Percentiles rank a stretch among this genome's conserved stretches.
These are phyloP conservation scores for Byssochlamys sp. DNA, from an alignment of 2,329 filamentous ascomycete species.

Conservation along the genomic window DNA sequence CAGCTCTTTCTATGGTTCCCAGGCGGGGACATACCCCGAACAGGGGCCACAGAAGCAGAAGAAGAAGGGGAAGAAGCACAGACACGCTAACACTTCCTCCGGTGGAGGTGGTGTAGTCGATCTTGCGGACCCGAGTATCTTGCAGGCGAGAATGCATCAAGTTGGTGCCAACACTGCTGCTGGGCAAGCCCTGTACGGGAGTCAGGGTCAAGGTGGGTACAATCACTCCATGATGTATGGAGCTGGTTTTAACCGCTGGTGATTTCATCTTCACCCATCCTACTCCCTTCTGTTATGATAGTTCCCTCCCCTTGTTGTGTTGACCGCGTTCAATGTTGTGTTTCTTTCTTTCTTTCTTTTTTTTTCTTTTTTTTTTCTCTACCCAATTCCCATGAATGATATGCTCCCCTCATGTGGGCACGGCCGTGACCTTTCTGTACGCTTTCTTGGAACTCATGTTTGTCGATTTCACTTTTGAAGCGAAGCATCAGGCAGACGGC, in stretches of 20 bases:
- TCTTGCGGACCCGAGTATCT: conserved; percentile 99
- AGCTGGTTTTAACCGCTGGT: conserved; percentile 61
- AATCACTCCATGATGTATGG: conserved; percentile 71
- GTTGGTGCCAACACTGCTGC: conserved; percentile 62
- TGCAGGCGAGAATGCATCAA: conserved; percentile 94
- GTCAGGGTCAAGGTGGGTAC: conserved; percentile 87
- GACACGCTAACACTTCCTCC: conserved; percentile 99
- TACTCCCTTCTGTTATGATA: conserved; percentile 11
- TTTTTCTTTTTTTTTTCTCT: conserved; percentile 13
- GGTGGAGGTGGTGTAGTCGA: conserved; percentile 98
- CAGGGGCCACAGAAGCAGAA: conserved; percentile 86
- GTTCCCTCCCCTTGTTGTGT: conserved; percentile 12
- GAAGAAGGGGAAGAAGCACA: conserved; percentile 99
- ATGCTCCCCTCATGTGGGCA: conserved; percentile 16
- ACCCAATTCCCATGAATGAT: conserved; percentile 14
- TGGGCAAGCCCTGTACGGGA: conserved; percentile 81
- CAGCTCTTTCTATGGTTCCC: conserved; percentile 81
- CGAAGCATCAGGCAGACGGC: conserved; percentile 26
- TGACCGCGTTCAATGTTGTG: conserved; percentile 11
- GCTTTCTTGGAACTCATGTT: conserved; percentile 16
- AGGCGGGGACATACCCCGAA: conserved; percentile 80
- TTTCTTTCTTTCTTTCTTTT: conserved; percentile 16
- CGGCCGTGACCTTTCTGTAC: conserved; percentile 16
- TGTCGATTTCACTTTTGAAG: conserved; percentile 14
- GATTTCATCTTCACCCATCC: conserved; percentile 23